A percentile compares a stretch with the other conserved stretches of the same genome.
These are phyloP conservation scores for Daldinia decipiens DNA, from an alignment of 495 filamentous ascomycete genomes.

Conservation along the genomic window DNA sequence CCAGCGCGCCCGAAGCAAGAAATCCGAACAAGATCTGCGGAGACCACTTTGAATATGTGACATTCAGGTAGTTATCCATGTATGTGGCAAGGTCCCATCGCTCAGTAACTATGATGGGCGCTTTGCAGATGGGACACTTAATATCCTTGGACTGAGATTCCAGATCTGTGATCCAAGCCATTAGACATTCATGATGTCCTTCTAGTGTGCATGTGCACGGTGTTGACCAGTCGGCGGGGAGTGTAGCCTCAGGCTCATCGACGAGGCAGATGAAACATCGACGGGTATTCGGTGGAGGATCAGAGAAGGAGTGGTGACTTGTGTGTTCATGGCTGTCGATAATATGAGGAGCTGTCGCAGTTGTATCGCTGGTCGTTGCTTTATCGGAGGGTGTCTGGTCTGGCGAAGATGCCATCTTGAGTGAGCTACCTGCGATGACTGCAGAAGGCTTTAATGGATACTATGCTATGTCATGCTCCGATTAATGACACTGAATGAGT, in stretches of 20 bases:
- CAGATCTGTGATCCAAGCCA: conserved; percentile 88
- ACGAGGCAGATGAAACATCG: conserved; percentile 95
- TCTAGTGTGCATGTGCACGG: conserved; percentile 90
- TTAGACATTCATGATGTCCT: conserved; percentile 89
- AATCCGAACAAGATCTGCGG: conserved; percentile 68
- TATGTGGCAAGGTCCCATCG: conserved; percentile 75
- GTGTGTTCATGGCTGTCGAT: conserved; percentile 33
- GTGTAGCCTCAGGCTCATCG: conserved; percentile 77
- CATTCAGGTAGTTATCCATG: conserved; percentile 63
- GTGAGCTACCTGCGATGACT: background rate
- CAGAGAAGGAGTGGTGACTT: conserved; percentile 33
- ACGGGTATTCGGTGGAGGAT: conserved; percentile 55
- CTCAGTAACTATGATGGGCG: conserved; percentile 76
- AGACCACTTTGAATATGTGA: conserved; percentile 64
- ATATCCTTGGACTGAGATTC: conserved; percentile 72
- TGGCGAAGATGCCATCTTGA: conserved; percentile 35
- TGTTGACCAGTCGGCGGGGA: conserved; percentile 77
- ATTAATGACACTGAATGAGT: background rate
- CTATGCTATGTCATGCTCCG: conserved; percentile 26
- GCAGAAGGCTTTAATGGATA: background rate
- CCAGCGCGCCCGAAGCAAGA: conserved; percentile 62
- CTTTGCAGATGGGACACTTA: conserved; percentile 88
- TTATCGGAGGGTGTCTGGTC: background rate
- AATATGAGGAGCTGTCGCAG: conserved; percentile 24
- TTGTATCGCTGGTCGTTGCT: conserved; percentile 3